Conservation (phyloP, 129 eudicot genomes). For the Chrysanthemum seticuspe region DNA sequence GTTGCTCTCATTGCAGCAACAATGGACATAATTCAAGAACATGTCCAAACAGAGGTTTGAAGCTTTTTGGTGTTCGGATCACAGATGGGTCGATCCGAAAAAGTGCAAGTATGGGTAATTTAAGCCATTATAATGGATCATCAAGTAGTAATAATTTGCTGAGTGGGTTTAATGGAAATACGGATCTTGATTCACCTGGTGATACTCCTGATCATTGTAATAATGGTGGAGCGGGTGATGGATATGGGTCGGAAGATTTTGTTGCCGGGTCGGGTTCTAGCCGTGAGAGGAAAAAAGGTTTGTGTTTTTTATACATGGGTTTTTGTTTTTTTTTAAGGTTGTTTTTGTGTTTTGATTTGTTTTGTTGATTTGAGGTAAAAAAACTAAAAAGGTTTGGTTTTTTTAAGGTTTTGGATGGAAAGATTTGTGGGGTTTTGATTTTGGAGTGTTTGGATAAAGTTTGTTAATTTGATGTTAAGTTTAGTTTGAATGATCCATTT, state of each 20-base stretch:
- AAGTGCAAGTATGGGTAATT: constrained; percentile 97
- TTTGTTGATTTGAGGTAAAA: too few species aligned
- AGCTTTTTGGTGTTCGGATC: constrained; percentile 91
- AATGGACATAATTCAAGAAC: constrained; percentile 97
- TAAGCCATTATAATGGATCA: constrained; percentile 62
- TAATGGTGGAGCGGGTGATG: constrained; percentile 48
- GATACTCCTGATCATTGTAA: constrained; percentile 49
- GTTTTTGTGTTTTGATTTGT: neutral
- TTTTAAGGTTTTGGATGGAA: too few species aligned
- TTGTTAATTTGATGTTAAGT: too few species aligned
- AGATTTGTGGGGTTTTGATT: too few species aligned
- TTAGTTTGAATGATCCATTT: too few species aligned
- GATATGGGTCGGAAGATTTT: constrained; percentile 91
- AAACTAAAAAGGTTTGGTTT: too few species aligned
- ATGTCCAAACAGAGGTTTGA: constrained; percentile 91
- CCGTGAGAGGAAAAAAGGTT: constrained; percentile 94
- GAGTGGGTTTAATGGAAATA: constrained; percentile 50
- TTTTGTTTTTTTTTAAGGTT: neutral
- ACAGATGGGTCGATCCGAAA: constrained; percentile 91
- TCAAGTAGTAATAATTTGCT: constrained; percentile 27
- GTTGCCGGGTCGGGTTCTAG: constrained; percentile 81
- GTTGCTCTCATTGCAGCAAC: constrained; percentile 94
- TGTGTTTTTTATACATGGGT: neutral
- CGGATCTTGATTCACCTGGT: constrained; percentile 47
- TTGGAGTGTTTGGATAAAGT: too few species aligned